These are phyloP conservation scores for Closterium sp. DNA, from an alignment of 139 green algal species.

Conservation along the genomic window DNA sequence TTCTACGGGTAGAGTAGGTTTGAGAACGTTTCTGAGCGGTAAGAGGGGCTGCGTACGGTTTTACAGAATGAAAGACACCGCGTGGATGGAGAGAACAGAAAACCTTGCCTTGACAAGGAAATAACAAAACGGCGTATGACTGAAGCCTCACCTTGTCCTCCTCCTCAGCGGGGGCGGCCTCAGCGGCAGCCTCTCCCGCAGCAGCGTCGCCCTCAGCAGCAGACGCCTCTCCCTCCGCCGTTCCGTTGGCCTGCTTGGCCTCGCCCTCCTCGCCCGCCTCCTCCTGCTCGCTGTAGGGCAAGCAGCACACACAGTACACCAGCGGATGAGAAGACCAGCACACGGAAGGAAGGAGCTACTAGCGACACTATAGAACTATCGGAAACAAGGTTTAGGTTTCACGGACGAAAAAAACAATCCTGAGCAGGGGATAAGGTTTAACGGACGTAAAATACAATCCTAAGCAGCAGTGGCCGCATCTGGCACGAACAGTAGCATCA, in stretches of 20 bases:
- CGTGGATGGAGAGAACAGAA: too few relatives aligned
- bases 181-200: slow-evolving; percentile 20
- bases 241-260: slow-evolving; percentile 18
- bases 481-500: background rate
- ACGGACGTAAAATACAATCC: background rate
- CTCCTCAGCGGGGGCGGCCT: slow-evolving; percentile 19
- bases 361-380: too few relatives aligned
- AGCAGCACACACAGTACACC: background rate
- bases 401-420: too few relatives aligned
- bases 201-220: slow-evolving; percentile 21
- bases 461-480: background rate
- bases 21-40: too few relatives aligned
- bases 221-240: background rate
- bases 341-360: too few relatives aligned
- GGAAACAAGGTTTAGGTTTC: background rate
- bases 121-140: too few relatives aligned
- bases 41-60: too few relatives aligned
- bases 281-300: background rate
- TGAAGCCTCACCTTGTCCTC: slow-evolving; percentile 23
- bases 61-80: too few relatives aligned
- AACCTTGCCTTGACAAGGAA: background rate
- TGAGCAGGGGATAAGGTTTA: too few relatives aligned
- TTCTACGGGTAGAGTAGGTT: too few relatives aligned
- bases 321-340: background rate
- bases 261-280: background rate